Percentiles rank a stretch among this genome's conserved stretches.
These are phyloP conservation scores for Leccinum boreale DNA, from an alignment of 768 basidiomycete genomes.

Conservation along the genomic window DNA sequence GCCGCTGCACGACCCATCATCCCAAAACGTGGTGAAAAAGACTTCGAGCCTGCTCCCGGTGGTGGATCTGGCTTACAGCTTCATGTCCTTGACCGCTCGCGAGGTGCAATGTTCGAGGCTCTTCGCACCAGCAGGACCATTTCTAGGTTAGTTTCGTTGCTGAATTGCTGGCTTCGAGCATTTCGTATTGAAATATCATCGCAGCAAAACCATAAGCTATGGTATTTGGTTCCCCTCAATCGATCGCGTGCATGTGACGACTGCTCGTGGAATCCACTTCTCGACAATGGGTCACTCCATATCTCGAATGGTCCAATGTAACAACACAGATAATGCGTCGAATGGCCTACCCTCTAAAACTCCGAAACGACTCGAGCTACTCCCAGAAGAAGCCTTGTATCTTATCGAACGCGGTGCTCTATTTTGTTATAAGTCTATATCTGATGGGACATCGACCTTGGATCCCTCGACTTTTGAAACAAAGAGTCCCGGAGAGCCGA, in stretches of 20 bases:
- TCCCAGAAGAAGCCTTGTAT: constrained; percentile 95
- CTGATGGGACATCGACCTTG: constrained; percentile 21
- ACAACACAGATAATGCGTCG: constrained; percentile 23
- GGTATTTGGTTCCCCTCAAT: constrained; percentile 74
- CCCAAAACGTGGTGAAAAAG: constrained; percentile 96
- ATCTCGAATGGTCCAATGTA: constrained; percentile 40
- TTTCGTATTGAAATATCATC: not conserved
- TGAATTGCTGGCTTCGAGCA: not conserved
- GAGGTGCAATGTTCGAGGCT: constrained; percentile 86
- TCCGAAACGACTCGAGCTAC: constrained; percentile 72
- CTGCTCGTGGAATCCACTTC: constrained; percentile 83
- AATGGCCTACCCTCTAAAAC: constrained; percentile 32
- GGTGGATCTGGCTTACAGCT: constrained; percentile 73
- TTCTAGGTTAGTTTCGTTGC: constrained; percentile 53
- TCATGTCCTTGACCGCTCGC: constrained; percentile 74
- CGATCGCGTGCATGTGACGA: constrained; percentile 61
- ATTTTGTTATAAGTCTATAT: constrained; percentile 71
- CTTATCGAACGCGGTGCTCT: constrained; percentile 87
- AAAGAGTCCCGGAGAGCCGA: constrained; percentile 60
- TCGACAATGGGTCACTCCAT: constrained; percentile 77
- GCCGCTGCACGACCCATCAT: constrained; percentile 61
- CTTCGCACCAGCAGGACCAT: constrained; percentile 70
- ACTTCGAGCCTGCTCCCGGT: constrained; percentile 78
- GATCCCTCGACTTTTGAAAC: constrained; percentile 27
- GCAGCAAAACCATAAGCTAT: constrained; percentile 76